Percentiles rank a stretch among this genome's conserved stretches.
phyloP scores from a whole-genome alignment of 2,329 filamentous ascomycete genomes.

The Knufia petricola region DNA sequence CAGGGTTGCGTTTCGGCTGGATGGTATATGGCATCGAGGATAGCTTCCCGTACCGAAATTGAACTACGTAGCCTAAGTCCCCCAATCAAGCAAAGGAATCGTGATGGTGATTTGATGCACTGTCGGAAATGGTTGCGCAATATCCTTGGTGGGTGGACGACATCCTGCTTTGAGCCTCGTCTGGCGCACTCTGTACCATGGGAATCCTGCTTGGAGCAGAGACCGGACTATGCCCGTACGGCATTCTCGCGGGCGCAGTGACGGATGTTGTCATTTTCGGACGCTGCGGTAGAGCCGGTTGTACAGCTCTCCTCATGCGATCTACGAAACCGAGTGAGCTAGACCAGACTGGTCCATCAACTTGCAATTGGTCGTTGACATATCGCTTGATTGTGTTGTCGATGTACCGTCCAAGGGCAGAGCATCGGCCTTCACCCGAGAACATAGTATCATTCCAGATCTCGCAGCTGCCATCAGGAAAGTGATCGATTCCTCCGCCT shows the following conservation, averaged over 20 bases:
- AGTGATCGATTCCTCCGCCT: slow-evolving; percentile 6
- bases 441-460: slow-evolving; percentile 10
- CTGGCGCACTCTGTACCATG: background rate
- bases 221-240: background rate
- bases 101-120: background rate
- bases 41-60: too few species aligned
- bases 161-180: background rate
- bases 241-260: background rate
- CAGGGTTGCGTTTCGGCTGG: too few species aligned
- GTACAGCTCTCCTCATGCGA: slow-evolving; percentile 3
- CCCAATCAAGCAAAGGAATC: slow-evolving; percentile 1
- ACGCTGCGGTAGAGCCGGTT: slow-evolving; percentile 2
- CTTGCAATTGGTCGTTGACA: slow-evolving; percentile 3
- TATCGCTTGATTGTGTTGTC: slow-evolving; percentile 2
- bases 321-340: slow-evolving; percentile 5
- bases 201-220: slow-evolving; percentile 3
- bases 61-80: background rate
- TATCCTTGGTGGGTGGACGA: background rate
- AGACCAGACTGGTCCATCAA: slow-evolving; percentile 7
- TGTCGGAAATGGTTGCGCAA: background rate
- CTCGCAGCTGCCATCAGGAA: slow-evolving; percentile 7
- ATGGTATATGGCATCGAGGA: too few species aligned
- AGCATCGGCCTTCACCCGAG: slow-evolving; percentile 4
- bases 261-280: background rate
- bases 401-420: background rate